These are phyloP conservation scores for Linum lewisii DNA, from an alignment of 345 rosid species.

Conservation along the genomic window DNA sequence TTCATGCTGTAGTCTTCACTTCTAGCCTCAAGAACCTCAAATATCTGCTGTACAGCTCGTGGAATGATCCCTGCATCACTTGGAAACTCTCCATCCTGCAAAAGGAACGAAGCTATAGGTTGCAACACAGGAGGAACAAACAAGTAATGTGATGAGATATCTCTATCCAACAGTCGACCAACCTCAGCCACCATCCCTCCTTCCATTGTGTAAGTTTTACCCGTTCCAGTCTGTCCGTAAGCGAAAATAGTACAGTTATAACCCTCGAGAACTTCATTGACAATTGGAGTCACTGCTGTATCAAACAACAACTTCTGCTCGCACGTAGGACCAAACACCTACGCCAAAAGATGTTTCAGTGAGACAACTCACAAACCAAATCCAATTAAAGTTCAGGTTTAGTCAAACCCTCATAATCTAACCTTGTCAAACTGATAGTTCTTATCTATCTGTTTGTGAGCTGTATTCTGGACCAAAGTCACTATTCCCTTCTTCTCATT, in stretches of 20 bases:
- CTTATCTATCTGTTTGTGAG: slow-evolving; percentile 4
- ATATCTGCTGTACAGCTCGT: slow-evolving; percentile 2
- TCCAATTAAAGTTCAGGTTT: background rate
- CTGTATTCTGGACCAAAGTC: slow-evolving; percentile 1
- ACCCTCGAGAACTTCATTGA: slow-evolving; percentile 7
- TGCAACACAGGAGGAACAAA: background rate
- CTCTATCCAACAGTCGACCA: background rate
- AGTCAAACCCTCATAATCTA: background rate
- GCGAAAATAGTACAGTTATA: slow-evolving; percentile 2
- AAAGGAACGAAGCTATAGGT: background rate
- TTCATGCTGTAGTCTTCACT: slow-evolving; percentile 2
- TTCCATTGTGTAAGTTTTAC: slow-evolving; percentile 7
- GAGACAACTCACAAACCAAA: background rate
- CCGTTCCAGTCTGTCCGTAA: slow-evolving; percentile 5
- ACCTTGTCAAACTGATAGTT: background rate
- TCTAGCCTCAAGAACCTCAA: background rate
- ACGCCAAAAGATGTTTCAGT: background rate
- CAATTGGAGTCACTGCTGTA: slow-evolving; percentile 1
- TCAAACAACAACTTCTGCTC: slow-evolving; percentile 10
- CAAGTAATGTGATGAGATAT: background rate
- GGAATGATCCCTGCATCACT: slow-evolving; percentile 2
- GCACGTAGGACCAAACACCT: slow-evolving; percentile 12
- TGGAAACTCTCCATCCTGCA: slow-evolving; percentile 3
- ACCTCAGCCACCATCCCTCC: background rate
- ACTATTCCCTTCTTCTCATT: slow-evolving; percentile 1